Percentiles rank a stretch among this genome's conserved stretches.
These are phyloP conservation scores for Meripilus lineatus DNA, from an alignment of 1,284 basidiomycete genomes.

Conservation along the genomic window DNA sequence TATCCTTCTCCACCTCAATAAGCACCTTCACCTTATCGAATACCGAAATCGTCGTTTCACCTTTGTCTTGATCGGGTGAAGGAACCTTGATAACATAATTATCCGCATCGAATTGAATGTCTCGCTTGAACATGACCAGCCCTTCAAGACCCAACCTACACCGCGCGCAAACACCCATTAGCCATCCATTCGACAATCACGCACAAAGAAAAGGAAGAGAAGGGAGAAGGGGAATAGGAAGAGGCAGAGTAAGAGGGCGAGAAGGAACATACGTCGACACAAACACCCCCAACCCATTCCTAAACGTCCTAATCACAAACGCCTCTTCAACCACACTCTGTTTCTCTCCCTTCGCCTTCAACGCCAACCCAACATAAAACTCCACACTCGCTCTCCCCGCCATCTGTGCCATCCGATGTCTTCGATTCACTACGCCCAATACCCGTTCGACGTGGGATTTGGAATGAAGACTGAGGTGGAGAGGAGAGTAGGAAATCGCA, in stretches of 20 bases:
- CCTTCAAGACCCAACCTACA: conserved; percentile 93
- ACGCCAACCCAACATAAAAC: conserved; percentile 93
- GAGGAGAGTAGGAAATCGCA: conserved; percentile 79
- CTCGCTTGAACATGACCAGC: conserved; percentile 87
- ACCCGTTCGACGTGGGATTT: conserved; percentile 88
- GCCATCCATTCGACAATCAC: background rate
- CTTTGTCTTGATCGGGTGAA: conserved; percentile 31
- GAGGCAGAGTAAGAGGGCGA: conserved; percentile 1
- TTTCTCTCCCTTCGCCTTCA: conserved; percentile 67
- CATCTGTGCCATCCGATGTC: conserved; percentile 97
- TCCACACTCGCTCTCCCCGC: conserved; percentile 94
- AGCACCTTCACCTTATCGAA: conserved; percentile 92
- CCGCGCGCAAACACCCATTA: conserved; percentile 7
- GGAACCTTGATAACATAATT: conserved; percentile 83
- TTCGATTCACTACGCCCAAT: conserved; percentile 84
- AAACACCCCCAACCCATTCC: conserved; percentile 95
- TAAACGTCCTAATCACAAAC: conserved; percentile 92
- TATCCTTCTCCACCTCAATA: conserved; percentile 92
- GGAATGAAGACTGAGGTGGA: conserved; percentile 86
- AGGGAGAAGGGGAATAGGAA: background rate
- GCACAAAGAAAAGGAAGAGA: no score
- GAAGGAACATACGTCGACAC: conserved; percentile 73
- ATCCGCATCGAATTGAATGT: conserved; percentile 88
- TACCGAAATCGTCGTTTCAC: conserved; percentile 67
- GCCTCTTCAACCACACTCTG: conserved; percentile 75